These are phyloP conservation scores for Penicillium antarcticum DNA, from an alignment of 495 filamentous ascomycete genomes.

Conservation along the genomic window DNA sequence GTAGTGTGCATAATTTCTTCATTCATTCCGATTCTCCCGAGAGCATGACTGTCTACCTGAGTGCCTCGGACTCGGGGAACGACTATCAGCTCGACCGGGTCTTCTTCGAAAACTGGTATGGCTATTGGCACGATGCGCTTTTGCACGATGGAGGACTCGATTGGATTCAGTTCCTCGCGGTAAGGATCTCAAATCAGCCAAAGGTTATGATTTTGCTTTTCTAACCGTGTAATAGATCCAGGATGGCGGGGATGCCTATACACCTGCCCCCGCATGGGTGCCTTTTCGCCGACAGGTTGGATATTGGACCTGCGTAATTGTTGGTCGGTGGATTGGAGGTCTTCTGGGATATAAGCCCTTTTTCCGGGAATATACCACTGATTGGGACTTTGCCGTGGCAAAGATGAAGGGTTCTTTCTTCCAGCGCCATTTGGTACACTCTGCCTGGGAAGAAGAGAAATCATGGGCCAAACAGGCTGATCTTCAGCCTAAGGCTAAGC, in stretches of 20 bases:
- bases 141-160: conserved; percentile 35
- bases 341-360: conserved; percentile 53
- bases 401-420: conserved; percentile 33
- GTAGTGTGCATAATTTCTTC: conserved; percentile 6
- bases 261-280: conserved; percentile 42
- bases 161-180: conserved; percentile 44
- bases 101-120: conserved; percentile 57
- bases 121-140: conserved; percentile 46
- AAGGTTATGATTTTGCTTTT: no score
- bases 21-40: conserved; percentile 6
- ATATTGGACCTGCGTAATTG: conserved; percentile 35
- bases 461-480: no score
- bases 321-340: conserved; percentile 50
- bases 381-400: conserved; percentile 45
- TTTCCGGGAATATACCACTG: conserved; percentile 47
- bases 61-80: conserved; percentile 9
- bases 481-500: no score
- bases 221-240: conserved; percentile 42
- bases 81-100: conserved; percentile 35
- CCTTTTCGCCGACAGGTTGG: conserved; percentile 38
- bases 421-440: no score
- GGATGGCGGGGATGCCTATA: conserved; percentile 47
- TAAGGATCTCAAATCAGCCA: conserved; percentile 17
- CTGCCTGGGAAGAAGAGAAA: no score
- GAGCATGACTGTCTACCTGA: conserved; percentile 9